A percentile compares a stretch with the other conserved stretches of the same genome.
Conservation (phyloP, 257 asterid species). For the Jasminum sambac region DNA sequence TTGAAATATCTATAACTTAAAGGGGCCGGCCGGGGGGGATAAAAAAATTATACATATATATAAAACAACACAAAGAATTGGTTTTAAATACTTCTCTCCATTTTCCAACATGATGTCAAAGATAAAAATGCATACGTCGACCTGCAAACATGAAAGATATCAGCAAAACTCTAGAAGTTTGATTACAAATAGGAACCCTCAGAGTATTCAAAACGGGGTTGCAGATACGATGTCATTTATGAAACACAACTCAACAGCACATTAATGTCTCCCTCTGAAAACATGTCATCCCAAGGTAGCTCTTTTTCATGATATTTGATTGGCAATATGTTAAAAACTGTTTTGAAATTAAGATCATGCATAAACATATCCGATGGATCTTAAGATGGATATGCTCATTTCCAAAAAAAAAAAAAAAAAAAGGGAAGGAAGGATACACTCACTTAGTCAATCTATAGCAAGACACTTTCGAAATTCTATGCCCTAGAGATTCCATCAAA, state of each 20-base stretch:
- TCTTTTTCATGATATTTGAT: slow-evolving; percentile 2
- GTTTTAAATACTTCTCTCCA: slow-evolving; percentile 54
- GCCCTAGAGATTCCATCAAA: neutral
- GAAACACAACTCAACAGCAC: slow-evolving; percentile 10
- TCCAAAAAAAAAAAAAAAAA: too few relatives aligned
- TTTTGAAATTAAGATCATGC: slow-evolving; percentile 2
- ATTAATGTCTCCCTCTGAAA: neutral
- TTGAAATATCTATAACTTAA: neutral
- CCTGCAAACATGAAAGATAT: slow-evolving; percentile 52
- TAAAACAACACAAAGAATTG: slow-evolving; percentile 27
- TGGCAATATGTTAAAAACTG: neutral
- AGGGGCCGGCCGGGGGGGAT: too few relatives aligned
- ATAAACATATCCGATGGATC: slow-evolving; percentile 13
- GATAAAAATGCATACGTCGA: slow-evolving; percentile 77
- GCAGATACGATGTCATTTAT: slow-evolving; percentile 7
- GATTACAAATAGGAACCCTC: slow-evolving; percentile 11
- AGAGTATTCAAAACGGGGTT: neutral
- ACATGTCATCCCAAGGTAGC: slow-evolving; percentile 10
- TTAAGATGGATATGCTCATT: neutral
- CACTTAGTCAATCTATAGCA: neutral
- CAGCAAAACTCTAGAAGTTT: slow-evolving; percentile 20
- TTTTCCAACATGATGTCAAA: slow-evolving; percentile 85
- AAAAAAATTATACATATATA: slow-evolving; percentile 6
- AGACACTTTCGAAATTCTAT: neutral
- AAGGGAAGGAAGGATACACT: neutral